Evolutionary conservation across 176 grass and related monocot species (phyloP).

Genomic region (Aegilops sharonensis): DNA sequence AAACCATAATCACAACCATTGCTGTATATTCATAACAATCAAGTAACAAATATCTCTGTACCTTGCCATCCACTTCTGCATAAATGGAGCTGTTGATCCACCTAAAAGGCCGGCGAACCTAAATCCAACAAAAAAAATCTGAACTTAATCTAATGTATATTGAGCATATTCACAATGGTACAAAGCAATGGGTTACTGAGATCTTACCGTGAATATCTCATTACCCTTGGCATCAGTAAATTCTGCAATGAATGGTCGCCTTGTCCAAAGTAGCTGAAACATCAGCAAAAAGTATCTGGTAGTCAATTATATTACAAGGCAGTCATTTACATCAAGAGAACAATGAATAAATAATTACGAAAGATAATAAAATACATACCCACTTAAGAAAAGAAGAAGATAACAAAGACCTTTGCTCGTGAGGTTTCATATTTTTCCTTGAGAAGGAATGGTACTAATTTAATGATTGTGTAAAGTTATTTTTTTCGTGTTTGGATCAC

Average conservation of each 20-base stretch:
- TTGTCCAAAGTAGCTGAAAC: conserved; percentile 78
- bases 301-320: neutral
- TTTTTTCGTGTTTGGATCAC: neutral
- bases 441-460: neutral
- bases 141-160: neutral
- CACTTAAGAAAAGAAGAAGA: neutral
- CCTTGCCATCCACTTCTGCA: conserved; percentile 83
- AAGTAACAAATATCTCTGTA: conserved; percentile 35
- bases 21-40: neutral
- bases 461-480: neutral
- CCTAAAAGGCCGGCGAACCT: conserved; percentile 91
- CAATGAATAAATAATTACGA: conserved; percentile 10
- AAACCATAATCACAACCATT: conserved; percentile 29
- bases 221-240: conserved; percentile 75
- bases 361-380: neutral
- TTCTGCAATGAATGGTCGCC: conserved; percentile 76
- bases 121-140: conserved; percentile 23
- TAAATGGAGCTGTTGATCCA: conserved; percentile 95
- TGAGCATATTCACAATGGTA: conserved; percentile 21
- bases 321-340: conserved; percentile 16
- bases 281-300: conserved; percentile 27
- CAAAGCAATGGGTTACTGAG: neutral
- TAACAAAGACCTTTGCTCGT: neutral
- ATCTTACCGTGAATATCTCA: conserved; percentile 77
- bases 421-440: neutral